Base-by-base conservation (phyloP, 306 rosid genomes). In the Inga leiocalycina region DNA sequence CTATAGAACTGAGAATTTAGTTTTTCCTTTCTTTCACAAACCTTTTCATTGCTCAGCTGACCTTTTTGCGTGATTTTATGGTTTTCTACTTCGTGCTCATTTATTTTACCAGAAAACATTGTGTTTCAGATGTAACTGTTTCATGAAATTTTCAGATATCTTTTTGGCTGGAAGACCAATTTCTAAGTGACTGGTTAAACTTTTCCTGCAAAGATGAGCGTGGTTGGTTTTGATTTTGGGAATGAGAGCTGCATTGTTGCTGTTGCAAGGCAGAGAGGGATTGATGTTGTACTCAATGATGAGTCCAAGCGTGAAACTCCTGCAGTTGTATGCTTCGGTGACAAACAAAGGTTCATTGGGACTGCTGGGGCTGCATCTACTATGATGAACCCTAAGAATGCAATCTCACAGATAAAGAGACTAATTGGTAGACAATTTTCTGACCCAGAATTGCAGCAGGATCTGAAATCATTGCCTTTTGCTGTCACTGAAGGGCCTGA, bases 221-320 rank as follows among this genome's bases (percentile, higher is more conserved):
- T 97, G 75, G 99, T 97, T 8, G 99, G 99, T 39, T 97, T 97
- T 88, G 99, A 96, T 90, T 84, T 96, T 20, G 99, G 99, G 57
- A 96, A 94, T 10, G 99, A 96, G 89, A 96, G 97, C 85, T 84
- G 99, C 92, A 92, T 97, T 80, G 97, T 97, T 41, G 99, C 98
- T 8, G 98, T 94, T 64, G 99, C 97, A 12, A 92, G 97, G 86
- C 99, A 94, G 82, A 91, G 98, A 39, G 99, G 98, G 62, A 94
- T 97, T 68, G 99, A 94, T 86, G 98, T 97, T 46, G 97, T 97
- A 51, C 95, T 97, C 74, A 97, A 97, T 27, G 99, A 97, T 65
- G 99, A 97, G 85, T 97, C 99, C 54, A 97, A 97, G 74, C 97
- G 98, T 5, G 99, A 97, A 52, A 97, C 98, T 6, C 99, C 99